Evolutionary conservation across 2,329 filamentous ascomycete species (phyloP), one percentile per base, ranked within the genome.

Genomic region (Pezicula rhizophila): DNA sequence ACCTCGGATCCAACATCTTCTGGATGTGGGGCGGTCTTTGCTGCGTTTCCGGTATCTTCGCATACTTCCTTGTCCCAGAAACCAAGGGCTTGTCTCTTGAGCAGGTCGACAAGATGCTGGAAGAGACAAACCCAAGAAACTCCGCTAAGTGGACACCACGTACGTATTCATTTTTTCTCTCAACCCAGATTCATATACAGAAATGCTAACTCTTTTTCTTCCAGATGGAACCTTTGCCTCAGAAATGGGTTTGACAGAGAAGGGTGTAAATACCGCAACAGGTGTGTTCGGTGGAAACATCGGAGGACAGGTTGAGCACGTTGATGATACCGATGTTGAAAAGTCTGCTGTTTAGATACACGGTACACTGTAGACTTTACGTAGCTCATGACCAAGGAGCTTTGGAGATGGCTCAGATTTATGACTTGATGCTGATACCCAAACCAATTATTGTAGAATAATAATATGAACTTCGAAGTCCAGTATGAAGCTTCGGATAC

Each of bases 11-110:
- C 11, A 39, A 18, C 15, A 45, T 50, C 17, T 47, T 58, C 40
- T 82, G 79, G 70, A 65, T 82, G 59, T 82, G 79, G 78, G 78
- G 78, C 38, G 71, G 71, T 14, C 73, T 78, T 45, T 82, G 78
- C 67, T 69, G 70, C 52, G 61, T 70, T 46, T 73, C 70, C 48
- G 71, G 78, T 47, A 62, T 77, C 31, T 81, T 79, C 63, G 73
- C 77, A 46, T 79, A 69, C 63, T 72, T 76, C 64, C 65, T 81
- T 57, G 74, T 87, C 52, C 83, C 83, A 55, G 84, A 86, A 69
- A 87, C 83, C 58, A 87, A 87, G 73, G 83, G 82, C 46, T 73
- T 87, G 6, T 79, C 78, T 2, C 76, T 87, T 51, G 84, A 88
- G 66, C 80, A 87, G 66, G 82, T 86, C 57, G 83, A 87, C 57